Conservation (phyloP, 2,329 filamentous ascomycete species). For the Eutypa lata region DNA sequence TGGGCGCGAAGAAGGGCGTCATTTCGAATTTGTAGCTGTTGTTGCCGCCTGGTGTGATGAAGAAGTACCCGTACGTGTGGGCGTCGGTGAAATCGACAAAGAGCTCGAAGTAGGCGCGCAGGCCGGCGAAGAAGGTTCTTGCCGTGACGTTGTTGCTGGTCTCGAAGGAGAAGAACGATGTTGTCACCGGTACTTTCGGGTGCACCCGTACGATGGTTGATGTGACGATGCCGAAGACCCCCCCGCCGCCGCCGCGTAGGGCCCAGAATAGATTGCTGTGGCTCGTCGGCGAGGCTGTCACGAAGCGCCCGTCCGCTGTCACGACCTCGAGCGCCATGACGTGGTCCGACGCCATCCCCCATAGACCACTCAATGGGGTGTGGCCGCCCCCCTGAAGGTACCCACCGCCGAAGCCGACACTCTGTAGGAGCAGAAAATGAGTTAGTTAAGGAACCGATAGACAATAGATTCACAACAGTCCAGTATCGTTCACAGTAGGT, state of each 20-base stretch:
- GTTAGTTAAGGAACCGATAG: constrained; percentile 3
- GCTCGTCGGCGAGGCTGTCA: constrained; percentile 36
- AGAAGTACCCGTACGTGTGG: constrained; percentile 22
- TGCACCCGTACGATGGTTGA: constrained; percentile 9
- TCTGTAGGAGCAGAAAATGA: background rate
- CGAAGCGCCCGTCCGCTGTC: constrained; percentile 9
- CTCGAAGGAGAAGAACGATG: constrained; percentile 4
- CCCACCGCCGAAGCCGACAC: constrained; percentile 42
- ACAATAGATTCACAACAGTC: too few relatives aligned
- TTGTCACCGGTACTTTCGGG: constrained; percentile 9
- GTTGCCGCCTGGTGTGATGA: background rate
- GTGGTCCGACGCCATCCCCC: constrained; percentile 46
- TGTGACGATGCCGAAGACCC: constrained; percentile 45
- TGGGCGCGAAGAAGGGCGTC: constrained; percentile 18
- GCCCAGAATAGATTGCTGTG: constrained; percentile 54
- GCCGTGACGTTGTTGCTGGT: constrained; percentile 17
- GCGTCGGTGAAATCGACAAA: constrained; percentile 22
- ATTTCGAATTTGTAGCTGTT: constrained; percentile 7
- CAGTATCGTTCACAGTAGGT: too few relatives aligned
- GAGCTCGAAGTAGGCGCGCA: constrained; percentile 14
- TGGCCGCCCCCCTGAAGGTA: constrained; percentile 48
- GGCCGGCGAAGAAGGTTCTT: constrained; percentile 15
- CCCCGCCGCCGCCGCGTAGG: constrained; percentile 45
- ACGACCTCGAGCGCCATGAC: constrained; percentile 21
- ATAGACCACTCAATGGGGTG: constrained; percentile 29